Evolutionary conservation across 768 basidiomycete species (phyloP), one percentile per base, ranked within the genome.

Genomic region (Kwoniella sp.): DNA sequence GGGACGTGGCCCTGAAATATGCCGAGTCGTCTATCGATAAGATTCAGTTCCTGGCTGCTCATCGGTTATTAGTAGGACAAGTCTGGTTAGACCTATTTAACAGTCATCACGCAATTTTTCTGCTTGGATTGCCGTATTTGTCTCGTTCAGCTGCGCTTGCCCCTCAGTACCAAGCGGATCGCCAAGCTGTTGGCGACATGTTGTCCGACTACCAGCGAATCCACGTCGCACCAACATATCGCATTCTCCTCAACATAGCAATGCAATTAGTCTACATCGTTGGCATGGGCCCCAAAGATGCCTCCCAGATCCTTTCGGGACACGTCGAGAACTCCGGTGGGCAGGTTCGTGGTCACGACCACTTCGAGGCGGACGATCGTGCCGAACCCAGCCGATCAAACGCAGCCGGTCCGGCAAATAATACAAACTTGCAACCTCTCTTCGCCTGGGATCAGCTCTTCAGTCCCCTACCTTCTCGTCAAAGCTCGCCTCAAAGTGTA

Each of bases 51-150:
- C 40, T 64, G 5, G 62, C 55, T 21, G 7, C 12, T 6, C 22
- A 37, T 13, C 12, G 26, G 7, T 47, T 55, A 12, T 33, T 64
- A 2, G 62, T 58, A 30, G 54, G 55, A 19, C 36, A 58, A 25
- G 44, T 64, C 7, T 64, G 62, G 62, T 13, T 54, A 12, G 58
- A 66, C 29, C 24, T 50, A 9, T 60, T 49, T n/a, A 55, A 53
- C 25, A 15, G 55, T 17, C 64, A 65, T 26, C 57, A 58, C 53
- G 58, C 58, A 4, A 48, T 24, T 10, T 57, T 48, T 24, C 36
- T 55, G 26, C 47, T 61, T 4, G 55, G 0, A 36, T 36, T 48
- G 30, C 52, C 53, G 26, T 53, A 21, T 21, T 37, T 61, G 26
- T 53, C 50, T 22, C n/a, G 22, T 22, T n/a, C 29, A 25, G 27